Conservation (phyloP, 495 filamentous ascomycete genomes). For the Penicillium bovifimosum region DNA sequence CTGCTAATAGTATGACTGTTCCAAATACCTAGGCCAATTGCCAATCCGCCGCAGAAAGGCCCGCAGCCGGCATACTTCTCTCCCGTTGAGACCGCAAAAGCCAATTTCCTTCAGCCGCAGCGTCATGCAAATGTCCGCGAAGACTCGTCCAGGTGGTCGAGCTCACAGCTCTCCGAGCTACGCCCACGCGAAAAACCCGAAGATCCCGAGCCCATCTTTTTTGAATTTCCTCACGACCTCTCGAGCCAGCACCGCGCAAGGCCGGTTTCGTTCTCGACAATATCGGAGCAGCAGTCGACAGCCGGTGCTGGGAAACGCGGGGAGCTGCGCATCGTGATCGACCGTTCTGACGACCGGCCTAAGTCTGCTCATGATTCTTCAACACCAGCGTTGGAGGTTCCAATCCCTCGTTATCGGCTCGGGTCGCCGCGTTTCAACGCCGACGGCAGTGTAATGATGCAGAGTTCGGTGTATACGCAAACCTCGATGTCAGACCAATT, state of each 20-base stretch:
- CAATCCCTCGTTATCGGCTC: conserved; percentile 82
- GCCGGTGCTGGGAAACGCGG: conserved; percentile 38
- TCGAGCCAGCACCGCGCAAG: conserved; percentile 37
- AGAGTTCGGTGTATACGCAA: conserved; percentile 61
- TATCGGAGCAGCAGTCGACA: conserved; percentile 46
- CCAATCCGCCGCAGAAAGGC: conserved; percentile 34
- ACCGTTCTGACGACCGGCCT: conserved; percentile 62
- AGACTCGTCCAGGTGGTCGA: conserved; percentile 40
- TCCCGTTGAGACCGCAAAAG: conserved; percentile 31
- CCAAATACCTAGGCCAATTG: conserved; percentile 41
- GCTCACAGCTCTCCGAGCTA: conserved; percentile 44
- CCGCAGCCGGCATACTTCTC: conserved; percentile 27
- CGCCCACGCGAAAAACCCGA: conserved; percentile 28
- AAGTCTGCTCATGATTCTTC: conserved; percentile 59
- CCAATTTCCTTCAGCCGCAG: conserved; percentile 29
- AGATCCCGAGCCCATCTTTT: conserved; percentile 26
- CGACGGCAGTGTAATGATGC: conserved; percentile 72
- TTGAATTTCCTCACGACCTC: conserved; percentile 26
- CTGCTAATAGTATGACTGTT: conserved; percentile 20
- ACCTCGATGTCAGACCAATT: conserved; percentile 50
- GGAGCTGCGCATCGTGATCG: conserved; percentile 80
- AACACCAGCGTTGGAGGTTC: conserved; percentile 59
- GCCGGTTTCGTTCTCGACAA: conserved; percentile 59
- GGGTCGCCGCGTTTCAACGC: conserved; percentile 78
- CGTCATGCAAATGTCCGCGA: conserved; percentile 16